Base-by-base conservation (phyloP, 1,284 basidiomycete species). In the Clitocybe nebularis region DNA sequence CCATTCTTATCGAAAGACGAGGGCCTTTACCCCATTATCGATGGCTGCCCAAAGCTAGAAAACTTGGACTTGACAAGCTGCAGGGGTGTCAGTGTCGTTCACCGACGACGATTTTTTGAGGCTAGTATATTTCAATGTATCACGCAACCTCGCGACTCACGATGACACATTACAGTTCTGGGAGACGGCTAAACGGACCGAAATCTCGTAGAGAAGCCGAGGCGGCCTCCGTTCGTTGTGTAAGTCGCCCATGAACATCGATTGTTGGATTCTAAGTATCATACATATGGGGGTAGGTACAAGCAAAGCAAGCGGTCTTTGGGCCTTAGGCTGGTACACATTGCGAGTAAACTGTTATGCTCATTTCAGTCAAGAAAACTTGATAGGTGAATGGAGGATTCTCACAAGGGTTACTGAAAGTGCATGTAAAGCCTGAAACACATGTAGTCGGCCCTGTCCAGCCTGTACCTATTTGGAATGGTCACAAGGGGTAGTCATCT, bases 91-190 rank as follows among this genome's bases (percentile, higher is more conserved):
- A 67, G 53, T 10, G 67, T 84, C 3, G 66, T 65, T 2, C 77
- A 84, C 46, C 65, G 84, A 21, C 66, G 83, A 16, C 69, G 71
- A n/a, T 80, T 86, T 53, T 86, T 86, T 51, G 77, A 84, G 66
- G 81, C 79, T 43, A 34, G 50, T 44, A 4, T 8, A 6, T 25
- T 35, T 38, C 5, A n/a, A 29, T 30, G 13, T n/a, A 2, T 39
- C 24, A 37, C 16, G 3, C 19, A 4, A 9, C 3, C 9, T 29
- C 9, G 11, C 17, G 17, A 19, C 17, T 26, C 32, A 29, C 14
- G n/a, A 17, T 47, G 6, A 14, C 22, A 17, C 21, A 6, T 22
- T 41, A 20, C 41, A 79, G 76, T 67, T 69, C 17, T 79, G 76
- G 75, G 63, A 70, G 46, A 56, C 56, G 24, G 63, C 68, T 44